Base-by-base conservation (phyloP, 768 basidiomycete genomes). In the Suillus occidentalis region DNA sequence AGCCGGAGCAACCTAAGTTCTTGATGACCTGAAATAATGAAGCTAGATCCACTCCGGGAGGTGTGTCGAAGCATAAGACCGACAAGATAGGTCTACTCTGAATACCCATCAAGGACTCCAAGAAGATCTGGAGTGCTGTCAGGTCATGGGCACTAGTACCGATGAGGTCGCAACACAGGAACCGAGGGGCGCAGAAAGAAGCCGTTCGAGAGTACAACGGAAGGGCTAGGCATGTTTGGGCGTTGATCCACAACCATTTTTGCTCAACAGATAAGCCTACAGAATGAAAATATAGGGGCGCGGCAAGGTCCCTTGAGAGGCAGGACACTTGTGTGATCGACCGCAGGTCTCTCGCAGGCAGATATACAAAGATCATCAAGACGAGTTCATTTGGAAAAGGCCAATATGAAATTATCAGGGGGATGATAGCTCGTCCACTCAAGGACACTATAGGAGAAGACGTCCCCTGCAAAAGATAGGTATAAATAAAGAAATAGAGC, bases 91-190 rank as follows among this genome's bases (percentile, higher is more conserved):
- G 47, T 12, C 13, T 47, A 12, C 4, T 5, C 4, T 60, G 49
- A 18, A 20, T 14, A 1, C 18, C 45, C 2, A 2, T 25, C 53
- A 42, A 39, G n/a, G 47, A 58, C n/a, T 40, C 7, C 20, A 64
- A n/a, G 42, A 59, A 64, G 10, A 52, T 20, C 8, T 47, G 8
- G 34, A 64, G 43, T n/a, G 58, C 63, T 59, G 36, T 37, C 22
- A 60, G 28, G 9, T 60, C 47, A 14, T 2, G 22, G 22, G 52
- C 22, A 28, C 39, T 31, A 20, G 45, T 31, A 8, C 34, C 25
- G 6, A 2, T n/a, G 13, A 45, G 47, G 10, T 47, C n/a, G 12
- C 47, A 60, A 34, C 22, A 25, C 31, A 64, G 25, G 10, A 50
- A 59, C 16, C 39, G 47, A 22, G 57, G 57, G 37, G 25, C 16